These are phyloP conservation scores for Ophiostoma novo-ulmi DNA, from an alignment of 2,329 filamentous ascomycete genomes.

Conservation along the genomic window DNA sequence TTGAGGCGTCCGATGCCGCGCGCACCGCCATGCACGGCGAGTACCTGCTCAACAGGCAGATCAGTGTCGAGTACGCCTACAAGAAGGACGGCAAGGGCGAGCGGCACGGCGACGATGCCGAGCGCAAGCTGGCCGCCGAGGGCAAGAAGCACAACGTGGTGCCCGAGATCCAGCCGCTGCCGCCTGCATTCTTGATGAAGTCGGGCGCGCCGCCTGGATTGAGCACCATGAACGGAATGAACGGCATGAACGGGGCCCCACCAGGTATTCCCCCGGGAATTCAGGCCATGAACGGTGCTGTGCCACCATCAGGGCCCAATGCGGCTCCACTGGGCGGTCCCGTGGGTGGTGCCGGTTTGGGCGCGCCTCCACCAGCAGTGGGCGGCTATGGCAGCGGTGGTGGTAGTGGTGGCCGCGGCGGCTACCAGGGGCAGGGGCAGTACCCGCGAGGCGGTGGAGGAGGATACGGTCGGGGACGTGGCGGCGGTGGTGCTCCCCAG, in stretches of 20 bases:
- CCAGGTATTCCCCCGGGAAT: neutral
- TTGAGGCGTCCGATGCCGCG: slow-evolving; percentile 88
- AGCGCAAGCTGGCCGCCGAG: slow-evolving; percentile 83
- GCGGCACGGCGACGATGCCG: slow-evolving; percentile 88
- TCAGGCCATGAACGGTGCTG: slow-evolving; percentile 17
- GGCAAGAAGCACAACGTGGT: slow-evolving; percentile 92
- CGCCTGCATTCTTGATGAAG: slow-evolving; percentile 62
- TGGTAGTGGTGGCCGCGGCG: neutral
- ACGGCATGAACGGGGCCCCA: neutral
- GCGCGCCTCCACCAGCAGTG: neutral
- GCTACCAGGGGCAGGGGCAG: slow-evolving; percentile 3
- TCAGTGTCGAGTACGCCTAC: slow-evolving; percentile 96
- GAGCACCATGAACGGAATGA: neutral
- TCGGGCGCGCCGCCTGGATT: slow-evolving; percentile 26
- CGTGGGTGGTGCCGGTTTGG: neutral
- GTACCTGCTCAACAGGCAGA: slow-evolving; percentile 94
- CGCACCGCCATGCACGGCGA: slow-evolving; percentile 92
- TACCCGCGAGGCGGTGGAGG: slow-evolving; percentile 20
- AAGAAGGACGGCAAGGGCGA: slow-evolving; percentile 99
- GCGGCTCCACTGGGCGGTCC: neutral
- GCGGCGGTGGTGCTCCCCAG: slow-evolving; percentile 29
- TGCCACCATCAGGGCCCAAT: slow-evolving; percentile 5
- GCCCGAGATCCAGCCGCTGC: slow-evolving; percentile 70
- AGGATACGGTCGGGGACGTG: slow-evolving; percentile 6
- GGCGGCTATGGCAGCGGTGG: neutral